A percentile compares a stretch with the other conserved stretches of the same genome.
phyloP scores from a whole-genome alignment of 2,329 filamentous ascomycete species.

The Xylogone sp. region DNA sequence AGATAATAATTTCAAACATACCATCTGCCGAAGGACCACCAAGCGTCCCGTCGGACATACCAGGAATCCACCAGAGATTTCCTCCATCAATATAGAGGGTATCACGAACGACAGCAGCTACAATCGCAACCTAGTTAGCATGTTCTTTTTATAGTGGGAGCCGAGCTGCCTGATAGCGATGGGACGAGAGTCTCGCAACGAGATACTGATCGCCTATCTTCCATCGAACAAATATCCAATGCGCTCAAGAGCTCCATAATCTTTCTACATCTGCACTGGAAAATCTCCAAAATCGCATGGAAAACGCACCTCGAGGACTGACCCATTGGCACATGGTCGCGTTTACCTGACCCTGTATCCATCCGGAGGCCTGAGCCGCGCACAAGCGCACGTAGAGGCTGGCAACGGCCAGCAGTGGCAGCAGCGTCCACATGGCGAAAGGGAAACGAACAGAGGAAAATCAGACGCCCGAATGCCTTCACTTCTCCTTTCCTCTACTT shows the following conservation, averaged over 20 bases:
- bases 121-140: conserved; percentile 17
- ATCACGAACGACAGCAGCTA: conserved; percentile 56
- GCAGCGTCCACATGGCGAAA: conserved; percentile 3
- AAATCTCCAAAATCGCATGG: too few relatives aligned
- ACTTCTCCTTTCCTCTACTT: too few relatives aligned
- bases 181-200: too few relatives aligned
- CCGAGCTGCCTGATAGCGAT: too few relatives aligned
- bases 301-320: conserved; percentile 32
- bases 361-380: conserved; percentile 42
- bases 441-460: neutral
- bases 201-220: too few relatives aligned
- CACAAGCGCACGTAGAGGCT: conserved; percentile 21
- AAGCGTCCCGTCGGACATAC: conserved; percentile 40
- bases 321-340: conserved; percentile 58
- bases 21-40: conserved; percentile 32
- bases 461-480: too few relatives aligned
- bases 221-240: too few relatives aligned
- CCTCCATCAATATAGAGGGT: conserved; percentile 66
- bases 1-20: conserved; percentile 27
- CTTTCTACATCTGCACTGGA: too few relatives aligned
- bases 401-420: conserved; percentile 8
- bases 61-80: conserved; percentile 47
- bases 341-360: conserved; percentile 49
- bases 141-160: conserved; percentile 7
- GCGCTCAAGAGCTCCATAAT: too few relatives aligned